A percentile compares a stretch with the other conserved stretches of the same genome.
phyloP scores from a whole-genome alignment of 768 basidiomycete species.

The Agrocybe chaxingu region DNA sequence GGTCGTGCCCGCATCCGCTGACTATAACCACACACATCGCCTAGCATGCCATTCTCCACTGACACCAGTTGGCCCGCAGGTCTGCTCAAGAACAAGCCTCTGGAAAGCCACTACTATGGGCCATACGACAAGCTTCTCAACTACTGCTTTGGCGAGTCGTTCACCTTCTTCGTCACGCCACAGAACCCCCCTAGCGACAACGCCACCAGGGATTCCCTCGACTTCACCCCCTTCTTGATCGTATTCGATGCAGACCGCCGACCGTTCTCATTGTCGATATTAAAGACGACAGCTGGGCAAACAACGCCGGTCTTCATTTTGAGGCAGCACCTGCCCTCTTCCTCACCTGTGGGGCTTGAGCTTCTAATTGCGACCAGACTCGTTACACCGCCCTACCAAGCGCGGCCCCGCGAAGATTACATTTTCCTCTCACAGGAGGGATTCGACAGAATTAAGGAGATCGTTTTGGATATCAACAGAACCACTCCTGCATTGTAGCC shows the following conservation, averaged over 20 bases:
- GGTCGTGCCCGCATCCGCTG: too few relatives aligned
- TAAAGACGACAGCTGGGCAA: constrained; percentile 27
- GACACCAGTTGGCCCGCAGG: constrained; percentile 24
- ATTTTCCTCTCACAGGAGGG: too few relatives aligned
- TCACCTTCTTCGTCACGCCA: constrained; percentile 23
- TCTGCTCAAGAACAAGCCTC: constrained; percentile 19
- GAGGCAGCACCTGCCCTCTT: constrained; percentile 15
- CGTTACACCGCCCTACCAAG: too few relatives aligned
- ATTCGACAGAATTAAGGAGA: too few relatives aligned
- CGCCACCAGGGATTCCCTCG: constrained; percentile 17
- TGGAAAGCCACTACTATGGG: constrained; percentile 33
- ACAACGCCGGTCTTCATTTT: constrained; percentile 21
- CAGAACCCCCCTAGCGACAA: constrained; percentile 22
- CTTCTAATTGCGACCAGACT: too few relatives aligned
- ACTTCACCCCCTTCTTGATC: constrained; percentile 24
- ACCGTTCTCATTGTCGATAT: constrained; percentile 29
- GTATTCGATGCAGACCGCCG: constrained; percentile 25
- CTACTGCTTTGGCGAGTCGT: constrained; percentile 24
- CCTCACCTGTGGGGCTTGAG: too few relatives aligned
- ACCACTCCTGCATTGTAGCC: too few relatives aligned
- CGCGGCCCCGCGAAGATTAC: too few relatives aligned
- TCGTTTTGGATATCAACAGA: too few relatives aligned
- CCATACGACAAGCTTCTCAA: constrained; percentile 36
- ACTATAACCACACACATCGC: too few relatives aligned
- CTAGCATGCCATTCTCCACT: constrained; percentile 12